Base-by-base conservation (phyloP, 441 rosid genomes). In the Breynia disticha region DNA sequence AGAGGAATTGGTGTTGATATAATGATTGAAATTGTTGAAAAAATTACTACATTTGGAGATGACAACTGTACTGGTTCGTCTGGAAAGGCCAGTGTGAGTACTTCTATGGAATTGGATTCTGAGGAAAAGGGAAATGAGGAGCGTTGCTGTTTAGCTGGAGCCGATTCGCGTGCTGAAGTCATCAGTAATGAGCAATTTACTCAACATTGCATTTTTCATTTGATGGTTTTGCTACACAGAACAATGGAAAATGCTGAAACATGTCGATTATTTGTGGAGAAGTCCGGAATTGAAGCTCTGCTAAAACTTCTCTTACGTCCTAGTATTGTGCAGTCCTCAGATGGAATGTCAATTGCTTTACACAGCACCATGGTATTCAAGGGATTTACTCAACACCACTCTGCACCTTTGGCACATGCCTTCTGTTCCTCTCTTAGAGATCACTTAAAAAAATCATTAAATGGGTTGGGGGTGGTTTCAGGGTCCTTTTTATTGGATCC, bases 301-400 rank as follows among this genome's bases (percentile, higher is more conserved):
- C 72, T 94, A 55, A 89, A 85, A 76, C 96, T 89, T 78, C 74
- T 94, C 24, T 72, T 94, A 53, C 81, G 82, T 60, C 86, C 94
- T 17, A 83, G 80, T 74, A 81, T 94, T 68, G 90, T 89, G 52
- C 94, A 90, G 66, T 94, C 99, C 41, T 80, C 97, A 55, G 99
- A 94, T 72, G 99, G 99, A 48, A 84, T 83, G 82, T 85, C 95
- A 57, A 87, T 90, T 71, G 96, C 96, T 56, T 74, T 94, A 67
- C 97, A 90, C 59, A 94, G 97, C 82, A 83, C 97, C 62, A 83
- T 90, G 88, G 99, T 94, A 65, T 94, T 94, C 70, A 94, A 94
- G 77, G 95, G 95, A 63, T 89, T 93, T 69, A 84, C 94, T 6
- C 97, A 87, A 62, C 95, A 94, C 76, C 96, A 94, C 67, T 83